Conservation (phyloP, 768 basidiomycete species). For the Suillus subluteus region DNA sequence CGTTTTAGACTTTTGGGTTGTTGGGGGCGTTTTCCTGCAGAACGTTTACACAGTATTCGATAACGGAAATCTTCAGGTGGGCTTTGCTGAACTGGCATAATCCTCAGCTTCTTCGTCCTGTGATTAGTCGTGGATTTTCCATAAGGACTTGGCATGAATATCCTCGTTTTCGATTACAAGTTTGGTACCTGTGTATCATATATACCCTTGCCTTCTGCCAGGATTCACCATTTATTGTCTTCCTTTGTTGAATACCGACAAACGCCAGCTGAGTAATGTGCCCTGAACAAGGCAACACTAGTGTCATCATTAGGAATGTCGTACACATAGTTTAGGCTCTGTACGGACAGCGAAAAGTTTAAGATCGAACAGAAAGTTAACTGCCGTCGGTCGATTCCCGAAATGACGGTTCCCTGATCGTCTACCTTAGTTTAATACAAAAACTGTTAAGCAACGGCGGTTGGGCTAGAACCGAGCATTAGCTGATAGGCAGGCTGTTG, state of each 20-base stretch:
- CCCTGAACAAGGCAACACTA: background rate
- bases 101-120: background rate
- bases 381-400: too few relatives aligned
- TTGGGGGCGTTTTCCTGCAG: slow-evolving; percentile 38
- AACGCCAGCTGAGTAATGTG: background rate
- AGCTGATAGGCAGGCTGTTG: too few relatives aligned
- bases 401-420: too few relatives aligned
- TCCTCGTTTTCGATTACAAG: background rate
- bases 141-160: background rate
- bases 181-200: background rate
- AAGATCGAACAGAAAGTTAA: too few relatives aligned
- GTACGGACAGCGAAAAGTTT: too few relatives aligned
- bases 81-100: slow-evolving; percentile 43
- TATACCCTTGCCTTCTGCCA: background rate
- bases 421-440: background rate
- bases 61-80: slow-evolving; percentile 35
- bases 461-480: background rate
- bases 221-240: background rate
- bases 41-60: slow-evolving; percentile 39
- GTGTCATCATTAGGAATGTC: too few relatives aligned
- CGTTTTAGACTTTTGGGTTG: slow-evolving; percentile 34
- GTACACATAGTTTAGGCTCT: too few relatives aligned
- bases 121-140: background rate
- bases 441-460: background rate
- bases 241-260: background rate